Evolutionary conservation across 352 stramenopile genomes (phyloP).

Genomic region (Phytopythium delawarense): DNA sequence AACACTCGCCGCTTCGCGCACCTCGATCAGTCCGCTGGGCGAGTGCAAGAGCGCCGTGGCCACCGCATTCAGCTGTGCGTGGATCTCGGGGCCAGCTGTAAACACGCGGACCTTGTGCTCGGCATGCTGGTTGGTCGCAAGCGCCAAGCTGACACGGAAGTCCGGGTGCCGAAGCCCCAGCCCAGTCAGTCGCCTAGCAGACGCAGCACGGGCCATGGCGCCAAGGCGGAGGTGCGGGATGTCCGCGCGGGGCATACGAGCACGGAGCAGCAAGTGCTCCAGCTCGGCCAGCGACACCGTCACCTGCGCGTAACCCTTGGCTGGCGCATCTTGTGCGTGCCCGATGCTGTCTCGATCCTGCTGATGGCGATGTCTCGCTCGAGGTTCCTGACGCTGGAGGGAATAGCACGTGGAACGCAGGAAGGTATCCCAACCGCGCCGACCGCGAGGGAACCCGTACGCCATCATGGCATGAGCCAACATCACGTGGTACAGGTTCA

Average conservation of each 20-base stretch:
- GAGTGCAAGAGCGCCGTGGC: slow-evolving; percentile 28
- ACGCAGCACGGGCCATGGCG: slow-evolving; percentile 6
- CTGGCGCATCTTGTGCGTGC: neutral
- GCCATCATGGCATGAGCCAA: slow-evolving; percentile 74
- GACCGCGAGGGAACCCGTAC: slow-evolving; percentile 51
- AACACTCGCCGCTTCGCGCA: slow-evolving; percentile 18
- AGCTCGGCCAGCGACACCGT: slow-evolving; percentile 74
- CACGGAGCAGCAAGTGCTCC: slow-evolving; percentile 65
- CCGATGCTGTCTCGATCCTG: neutral
- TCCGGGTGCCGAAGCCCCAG: slow-evolving; percentile 62
- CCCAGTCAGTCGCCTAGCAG: slow-evolving; percentile 9
- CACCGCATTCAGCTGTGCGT: slow-evolving; percentile 72
- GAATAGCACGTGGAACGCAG: slow-evolving; percentile 59
- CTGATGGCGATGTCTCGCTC: neutral
- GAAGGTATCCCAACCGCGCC: slow-evolving; percentile 57
- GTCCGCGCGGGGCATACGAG: slow-evolving; percentile 39
- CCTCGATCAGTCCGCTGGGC: slow-evolving; percentile 23
- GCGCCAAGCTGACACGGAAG: slow-evolving; percentile 70
- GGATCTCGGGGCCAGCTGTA: slow-evolving; percentile 25
- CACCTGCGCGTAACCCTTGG: slow-evolving; percentile 19
- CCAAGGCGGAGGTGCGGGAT: slow-evolving; percentile 39
- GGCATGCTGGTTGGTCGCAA: slow-evolving; percentile 58
- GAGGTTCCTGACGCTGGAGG: slow-evolving; percentile 22
- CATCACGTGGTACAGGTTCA: slow-evolving; percentile 80
- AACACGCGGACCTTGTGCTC: slow-evolving; percentile 17